Conservation (phyloP, 2,329 filamentous ascomycete species). For the Claviceps sp. region DNA sequence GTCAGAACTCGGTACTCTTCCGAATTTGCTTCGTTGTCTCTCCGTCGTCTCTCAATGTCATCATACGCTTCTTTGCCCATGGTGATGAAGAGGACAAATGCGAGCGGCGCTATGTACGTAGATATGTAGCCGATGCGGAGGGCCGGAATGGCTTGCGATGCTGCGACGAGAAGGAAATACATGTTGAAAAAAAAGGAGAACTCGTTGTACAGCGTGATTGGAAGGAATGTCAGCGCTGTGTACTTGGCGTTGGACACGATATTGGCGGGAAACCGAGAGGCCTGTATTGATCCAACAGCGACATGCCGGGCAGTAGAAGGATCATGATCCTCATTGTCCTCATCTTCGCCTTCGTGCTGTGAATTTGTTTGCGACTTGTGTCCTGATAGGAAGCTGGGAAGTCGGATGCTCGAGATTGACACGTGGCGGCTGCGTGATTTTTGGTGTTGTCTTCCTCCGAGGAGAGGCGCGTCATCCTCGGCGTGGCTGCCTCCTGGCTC, state of each 20-base stretch:
- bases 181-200: constrained; percentile 99
- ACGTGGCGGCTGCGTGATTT: constrained; percentile 15
- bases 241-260: constrained; percentile 96
- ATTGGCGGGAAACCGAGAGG: constrained; percentile 73
- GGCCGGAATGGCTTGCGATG: constrained; percentile 84
- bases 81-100: constrained; percentile 83
- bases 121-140: constrained; percentile 87
- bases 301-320: constrained; percentile 62
- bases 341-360: constrained; percentile 18
- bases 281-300: constrained; percentile 59
- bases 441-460: constrained; percentile 29
- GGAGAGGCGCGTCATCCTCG: constrained; percentile 59
- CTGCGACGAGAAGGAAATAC: constrained; percentile 89
- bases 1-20: constrained; percentile 71
- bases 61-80: constrained; percentile 93
- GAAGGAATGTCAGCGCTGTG: constrained; percentile 85
- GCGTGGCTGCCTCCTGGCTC: constrained; percentile 46
- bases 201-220: constrained; percentile 91
- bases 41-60: constrained; percentile 71
- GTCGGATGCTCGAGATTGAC: constrained; percentile 38
- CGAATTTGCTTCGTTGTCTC: constrained; percentile 89
- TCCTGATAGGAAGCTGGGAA: constrained; percentile 53
- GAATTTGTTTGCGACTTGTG: not conserved
- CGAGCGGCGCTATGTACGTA: constrained; percentile 85
- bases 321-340: constrained; percentile 42